phyloP scores from a whole-genome alignment of 192 early-diverging fungal species.

The Coemansia sp. region DNA sequence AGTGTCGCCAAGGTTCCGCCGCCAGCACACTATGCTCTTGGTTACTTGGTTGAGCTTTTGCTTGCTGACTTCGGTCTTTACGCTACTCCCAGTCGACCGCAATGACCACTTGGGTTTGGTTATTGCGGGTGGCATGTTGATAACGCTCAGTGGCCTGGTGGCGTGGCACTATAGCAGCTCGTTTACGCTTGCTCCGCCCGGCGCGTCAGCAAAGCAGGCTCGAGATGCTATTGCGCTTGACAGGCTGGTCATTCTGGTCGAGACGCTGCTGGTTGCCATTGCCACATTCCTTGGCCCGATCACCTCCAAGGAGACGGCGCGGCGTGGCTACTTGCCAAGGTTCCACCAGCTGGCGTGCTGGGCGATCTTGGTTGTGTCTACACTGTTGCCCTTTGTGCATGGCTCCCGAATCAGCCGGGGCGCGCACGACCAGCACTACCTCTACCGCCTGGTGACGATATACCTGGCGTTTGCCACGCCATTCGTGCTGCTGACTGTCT shows the following conservation, averaged over 20 bases:
- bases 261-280: conserved; percentile 40
- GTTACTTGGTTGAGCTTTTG: conserved; percentile 65
- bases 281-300: conserved; percentile 43
- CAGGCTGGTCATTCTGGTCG: conserved; percentile 28
- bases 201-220: conserved; percentile 16
- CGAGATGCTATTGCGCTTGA: conserved; percentile 31
- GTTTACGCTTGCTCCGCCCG: conserved; percentile 40
- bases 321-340: conserved; percentile 39
- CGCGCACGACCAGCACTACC: conserved; percentile 64
- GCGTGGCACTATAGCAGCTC: conserved; percentile 39
- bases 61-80: conserved; percentile 76
- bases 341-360: conserved; percentile 43
- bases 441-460: conserved; percentile 76
- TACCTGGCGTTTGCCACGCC: conserved; percentile 84
- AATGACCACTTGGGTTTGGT: conserved; percentile 70
- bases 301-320: conserved; percentile 32
- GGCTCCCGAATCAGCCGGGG: conserved; percentile 41
- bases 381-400: conserved; percentile 42
- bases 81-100: conserved; percentile 84
- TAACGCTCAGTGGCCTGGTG: conserved; percentile 39
- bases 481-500: conserved; percentile 84
- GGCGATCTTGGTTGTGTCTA: conserved; percentile 37
- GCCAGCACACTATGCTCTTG: conserved; percentile 54
- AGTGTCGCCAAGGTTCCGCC: conserved; percentile 53
- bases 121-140: conserved; percentile 34